Percentiles rank a stretch among this genome's conserved stretches.
Conservation (phyloP, 176 grass and related monocot genomes). For the Musa schizocarpa region DNA sequence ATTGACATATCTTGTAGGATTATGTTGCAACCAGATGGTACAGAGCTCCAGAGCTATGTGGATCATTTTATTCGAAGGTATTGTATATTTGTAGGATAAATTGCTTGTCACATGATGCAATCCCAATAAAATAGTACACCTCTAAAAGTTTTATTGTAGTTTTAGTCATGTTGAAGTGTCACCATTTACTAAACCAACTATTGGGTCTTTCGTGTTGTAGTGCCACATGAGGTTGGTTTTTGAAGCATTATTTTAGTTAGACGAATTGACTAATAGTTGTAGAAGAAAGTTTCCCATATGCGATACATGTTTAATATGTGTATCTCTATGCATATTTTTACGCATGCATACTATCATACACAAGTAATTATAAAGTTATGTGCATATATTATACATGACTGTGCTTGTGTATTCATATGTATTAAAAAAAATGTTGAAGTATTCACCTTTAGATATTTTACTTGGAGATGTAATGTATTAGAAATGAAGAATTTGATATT, state of each 20-base stretch:
- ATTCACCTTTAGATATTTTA: too few species aligned
- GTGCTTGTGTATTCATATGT: background rate
- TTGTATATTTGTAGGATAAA: background rate
- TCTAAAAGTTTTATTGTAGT: background rate
- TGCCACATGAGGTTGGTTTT: background rate
- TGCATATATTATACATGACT: background rate
- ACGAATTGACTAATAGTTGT: background rate
- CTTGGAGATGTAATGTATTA: too few species aligned
- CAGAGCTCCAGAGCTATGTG: slow-evolving; percentile 13
- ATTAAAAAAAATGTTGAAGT: too few species aligned
- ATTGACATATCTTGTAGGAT: slow-evolving; percentile 5
- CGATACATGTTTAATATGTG: background rate
- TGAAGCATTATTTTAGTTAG: background rate
- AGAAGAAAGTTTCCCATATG: background rate
- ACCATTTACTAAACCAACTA: background rate
- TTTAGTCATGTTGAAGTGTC: background rate
- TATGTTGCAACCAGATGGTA: slow-evolving; percentile 22
- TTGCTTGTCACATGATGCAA: background rate
- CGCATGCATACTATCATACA: background rate
- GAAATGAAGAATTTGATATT: background rate
- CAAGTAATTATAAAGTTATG: background rate
- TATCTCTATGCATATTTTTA: background rate
- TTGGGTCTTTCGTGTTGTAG: background rate
- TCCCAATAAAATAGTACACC: background rate
- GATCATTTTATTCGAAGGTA: slow-evolving; percentile 21